Percentiles rank a stretch among this genome's conserved stretches.
Conservation (phyloP, 2,329 filamentous ascomycete species). For the Falciphora oryzae region DNA sequence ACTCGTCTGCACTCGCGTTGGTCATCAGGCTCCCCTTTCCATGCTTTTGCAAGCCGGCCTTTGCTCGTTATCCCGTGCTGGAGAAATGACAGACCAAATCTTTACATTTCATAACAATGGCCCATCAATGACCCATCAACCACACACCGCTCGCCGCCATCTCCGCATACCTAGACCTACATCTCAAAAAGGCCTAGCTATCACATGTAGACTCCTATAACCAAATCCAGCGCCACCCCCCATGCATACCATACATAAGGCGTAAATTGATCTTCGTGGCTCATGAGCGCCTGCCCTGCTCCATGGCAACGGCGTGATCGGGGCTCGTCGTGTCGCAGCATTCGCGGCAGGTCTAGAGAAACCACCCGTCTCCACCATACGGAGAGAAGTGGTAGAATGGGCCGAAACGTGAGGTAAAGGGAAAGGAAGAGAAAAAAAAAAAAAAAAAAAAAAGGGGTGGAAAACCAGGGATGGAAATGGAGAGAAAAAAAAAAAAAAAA, state of each 20-base stretch:
- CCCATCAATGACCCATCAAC: no score
- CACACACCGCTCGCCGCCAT: no score
- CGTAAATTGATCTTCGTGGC: background rate
- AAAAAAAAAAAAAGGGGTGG: slow-evolving; percentile 11
- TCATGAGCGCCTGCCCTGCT: slow-evolving; percentile 1
- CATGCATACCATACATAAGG: background rate
- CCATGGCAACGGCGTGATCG: slow-evolving; percentile 4
- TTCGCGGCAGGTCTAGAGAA: background rate
- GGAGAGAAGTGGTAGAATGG: background rate
- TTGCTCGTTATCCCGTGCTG: no score
- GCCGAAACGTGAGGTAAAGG: no score
- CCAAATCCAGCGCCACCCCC: background rate
- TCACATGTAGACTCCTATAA: background rate
- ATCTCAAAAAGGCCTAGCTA: background rate
- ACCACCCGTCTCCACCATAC: background rate
- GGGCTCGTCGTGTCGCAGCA: background rate
- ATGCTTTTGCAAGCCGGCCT: no score
- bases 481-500: slow-evolving; percentile 14
- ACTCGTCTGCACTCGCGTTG: no score
- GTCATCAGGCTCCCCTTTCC: no score
- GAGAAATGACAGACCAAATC: no score
- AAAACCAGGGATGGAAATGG: slow-evolving; percentile 9
- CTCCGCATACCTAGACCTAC: background rate
- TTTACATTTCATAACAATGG: no score
- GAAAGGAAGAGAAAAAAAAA: slow-evolving; percentile 12